These are phyloP conservation scores for Dentipellis fragilis DNA, from an alignment of 768 basidiomycete species.

Conservation along the genomic window DNA sequence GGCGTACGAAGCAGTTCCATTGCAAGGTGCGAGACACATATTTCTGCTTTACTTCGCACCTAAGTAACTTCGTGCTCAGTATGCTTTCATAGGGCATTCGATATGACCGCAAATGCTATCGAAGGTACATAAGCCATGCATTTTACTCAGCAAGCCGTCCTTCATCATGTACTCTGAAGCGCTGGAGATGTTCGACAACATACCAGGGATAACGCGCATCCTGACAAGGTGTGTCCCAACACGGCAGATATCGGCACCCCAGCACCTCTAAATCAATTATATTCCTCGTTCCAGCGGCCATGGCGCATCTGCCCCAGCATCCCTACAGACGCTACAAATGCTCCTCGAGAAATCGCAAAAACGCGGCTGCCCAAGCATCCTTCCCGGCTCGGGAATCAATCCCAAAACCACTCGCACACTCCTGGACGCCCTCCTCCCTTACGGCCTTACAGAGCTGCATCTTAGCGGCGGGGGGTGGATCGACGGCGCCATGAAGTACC, in stretches of 20 bases:
- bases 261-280: neutral
- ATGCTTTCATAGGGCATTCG: slow-evolving; percentile 74
- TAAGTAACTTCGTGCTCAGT: slow-evolving; percentile 28
- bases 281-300: slow-evolving; percentile 55
- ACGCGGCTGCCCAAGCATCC: slow-evolving; percentile 24
- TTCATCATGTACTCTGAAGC: slow-evolving; percentile 11
- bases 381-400: slow-evolving; percentile 75
- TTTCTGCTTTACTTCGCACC: neutral
- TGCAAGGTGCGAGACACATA: slow-evolving; percentile 42
- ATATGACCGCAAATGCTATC: slow-evolving; percentile 50
- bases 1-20: slow-evolving; percentile 43
- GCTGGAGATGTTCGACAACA: slow-evolving; percentile 34
- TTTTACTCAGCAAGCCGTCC: neutral
- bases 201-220: slow-evolving; percentile 63
- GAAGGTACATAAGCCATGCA: slow-evolving; percentile 31
- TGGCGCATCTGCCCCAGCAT: slow-evolving; percentile 25
- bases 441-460: slow-evolving; percentile 61
- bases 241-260: neutral
- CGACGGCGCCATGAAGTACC: slow-evolving; percentile 40
- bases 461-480: slow-evolving; percentile 64
- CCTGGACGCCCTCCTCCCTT: slow-evolving; percentile 39
- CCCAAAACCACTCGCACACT: slow-evolving; percentile 38
- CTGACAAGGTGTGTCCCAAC: slow-evolving; percentile 52
- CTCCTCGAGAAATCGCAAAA: slow-evolving; percentile 9
- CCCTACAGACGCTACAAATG: slow-evolving; percentile 14